Conservation (phyloP, 495 filamentous ascomycete species). For the Neurospora pannonica region DNA sequence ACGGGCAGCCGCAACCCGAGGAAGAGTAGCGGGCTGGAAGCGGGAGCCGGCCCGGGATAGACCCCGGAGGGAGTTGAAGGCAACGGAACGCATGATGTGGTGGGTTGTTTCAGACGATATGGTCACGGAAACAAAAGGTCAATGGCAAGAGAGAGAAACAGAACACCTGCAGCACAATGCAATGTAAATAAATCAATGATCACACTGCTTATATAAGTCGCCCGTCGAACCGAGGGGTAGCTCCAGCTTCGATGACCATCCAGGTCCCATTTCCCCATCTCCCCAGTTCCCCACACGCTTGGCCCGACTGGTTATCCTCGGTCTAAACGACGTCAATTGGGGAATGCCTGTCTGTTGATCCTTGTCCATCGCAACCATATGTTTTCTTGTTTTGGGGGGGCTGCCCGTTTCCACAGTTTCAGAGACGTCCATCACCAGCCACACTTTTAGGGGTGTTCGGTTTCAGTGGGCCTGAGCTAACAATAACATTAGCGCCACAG, state of each 20-base stretch:
- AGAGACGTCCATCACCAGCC: background rate
- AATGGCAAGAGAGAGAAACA: background rate
- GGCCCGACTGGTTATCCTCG: background rate
- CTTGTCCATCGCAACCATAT: background rate
- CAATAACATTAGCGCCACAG: background rate
- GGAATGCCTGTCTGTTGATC: background rate
- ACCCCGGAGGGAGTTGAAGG: slow-evolving; percentile 48
- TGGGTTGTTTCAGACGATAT: background rate
- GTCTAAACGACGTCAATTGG: background rate
- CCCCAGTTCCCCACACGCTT: background rate
- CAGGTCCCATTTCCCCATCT: background rate
- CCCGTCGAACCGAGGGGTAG: background rate
- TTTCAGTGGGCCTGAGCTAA: background rate
- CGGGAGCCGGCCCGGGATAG: slow-evolving; percentile 52
- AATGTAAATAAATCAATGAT: background rate
- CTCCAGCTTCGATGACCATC: background rate
- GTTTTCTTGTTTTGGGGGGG: background rate
- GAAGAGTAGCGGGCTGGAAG: slow-evolving; percentile 35
- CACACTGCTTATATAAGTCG: background rate
- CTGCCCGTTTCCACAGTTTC: background rate
- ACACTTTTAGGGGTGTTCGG: background rate
- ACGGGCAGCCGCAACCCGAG: slow-evolving; percentile 40
- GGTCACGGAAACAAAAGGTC: background rate
- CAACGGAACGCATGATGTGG: background rate
- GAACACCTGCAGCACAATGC: background rate